Evolutionary conservation across 2,329 filamentous ascomycete species (phyloP).

Genomic region (Alternaria arbusti): DNA sequence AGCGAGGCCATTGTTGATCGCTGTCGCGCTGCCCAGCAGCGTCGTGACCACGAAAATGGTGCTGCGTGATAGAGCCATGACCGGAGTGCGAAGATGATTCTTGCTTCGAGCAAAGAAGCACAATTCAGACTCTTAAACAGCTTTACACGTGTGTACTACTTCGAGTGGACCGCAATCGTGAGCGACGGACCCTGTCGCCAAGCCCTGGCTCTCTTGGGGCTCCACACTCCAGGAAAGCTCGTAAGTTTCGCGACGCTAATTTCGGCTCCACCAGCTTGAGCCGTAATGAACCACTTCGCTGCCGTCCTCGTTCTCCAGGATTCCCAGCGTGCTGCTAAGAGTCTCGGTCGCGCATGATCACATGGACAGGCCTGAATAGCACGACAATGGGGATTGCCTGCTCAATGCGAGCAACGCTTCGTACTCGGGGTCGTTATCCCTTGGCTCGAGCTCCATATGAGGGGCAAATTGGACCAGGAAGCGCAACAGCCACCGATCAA

Average conservation of each 20-base stretch:
- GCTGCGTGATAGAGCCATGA: constrained; percentile 16
- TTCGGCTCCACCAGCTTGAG: neutral
- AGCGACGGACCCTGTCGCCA: neutral
- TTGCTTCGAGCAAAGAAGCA: neutral
- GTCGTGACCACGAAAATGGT: constrained; percentile 16
- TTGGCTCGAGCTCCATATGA: constrained; percentile 34
- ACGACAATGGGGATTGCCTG: constrained; percentile 32
- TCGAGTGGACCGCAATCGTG: neutral
- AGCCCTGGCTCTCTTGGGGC: constrained; percentile 4
- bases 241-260: constrained; percentile 30
- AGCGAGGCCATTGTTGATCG: constrained; percentile 34
- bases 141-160: neutral
- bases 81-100: neutral
- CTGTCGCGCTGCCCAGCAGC: constrained; percentile 19
- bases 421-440: constrained; percentile 33
- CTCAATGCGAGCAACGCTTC: constrained; percentile 30
- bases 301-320: neutral
- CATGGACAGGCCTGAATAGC: constrained; percentile 23
- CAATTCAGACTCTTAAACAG: constrained; percentile 1
- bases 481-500: constrained; percentile 32
- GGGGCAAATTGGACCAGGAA: constrained; percentile 35
- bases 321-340: neutral
- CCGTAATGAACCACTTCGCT: neutral
- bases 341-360: neutral
- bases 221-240: constrained; percentile 16